Conservation (phyloP, 768 basidiomycete species). For the Tricholoma saponaceum region DNA sequence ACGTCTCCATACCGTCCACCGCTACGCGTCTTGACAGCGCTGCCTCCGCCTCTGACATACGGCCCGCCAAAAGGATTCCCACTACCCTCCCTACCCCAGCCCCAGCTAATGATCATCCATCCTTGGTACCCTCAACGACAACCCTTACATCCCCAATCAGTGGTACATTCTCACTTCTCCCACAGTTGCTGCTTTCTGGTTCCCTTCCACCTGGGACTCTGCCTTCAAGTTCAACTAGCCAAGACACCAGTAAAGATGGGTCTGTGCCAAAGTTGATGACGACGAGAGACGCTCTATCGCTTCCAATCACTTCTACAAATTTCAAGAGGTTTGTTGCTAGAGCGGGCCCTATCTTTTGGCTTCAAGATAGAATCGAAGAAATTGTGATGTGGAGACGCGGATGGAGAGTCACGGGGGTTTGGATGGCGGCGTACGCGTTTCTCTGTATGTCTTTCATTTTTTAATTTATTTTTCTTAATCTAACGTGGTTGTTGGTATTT, state of each 20-base stretch:
- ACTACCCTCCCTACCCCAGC: constrained; percentile 41
- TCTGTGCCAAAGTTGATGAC: constrained; percentile 40
- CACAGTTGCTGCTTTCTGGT: constrained; percentile 34
- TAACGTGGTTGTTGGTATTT: not conserved
- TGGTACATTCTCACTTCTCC: constrained; percentile 31
- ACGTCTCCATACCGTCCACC: constrained; percentile 38
- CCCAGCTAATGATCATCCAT: constrained; percentile 8
- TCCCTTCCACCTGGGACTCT: constrained; percentile 17
- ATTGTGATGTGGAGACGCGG: constrained; percentile 78
- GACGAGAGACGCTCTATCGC: constrained; percentile 64
- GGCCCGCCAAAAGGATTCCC: constrained; percentile 36
- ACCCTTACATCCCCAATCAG: constrained; percentile 20
- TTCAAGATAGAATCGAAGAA: constrained; percentile 86
- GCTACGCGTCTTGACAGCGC: constrained; percentile 33
- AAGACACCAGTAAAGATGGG: constrained; percentile 15
- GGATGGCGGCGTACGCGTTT: constrained; percentile 76
- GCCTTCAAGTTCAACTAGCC: constrained; percentile 6
- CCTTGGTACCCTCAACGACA: not conserved
- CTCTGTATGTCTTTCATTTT: constrained; percentile 51
- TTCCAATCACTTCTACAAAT: constrained; percentile 74
- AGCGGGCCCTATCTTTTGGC: constrained; percentile 81
- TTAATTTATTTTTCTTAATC: not conserved
- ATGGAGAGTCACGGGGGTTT: constrained; percentile 66
- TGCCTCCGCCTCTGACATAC: constrained; percentile 21
- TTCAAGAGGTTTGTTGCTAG: constrained; percentile 78